Percentiles rank a stretch among this genome's conserved stretches.
Conservation (phyloP, 78 protist genomes). For the Dictyostelium brefeldianum region DNA sequence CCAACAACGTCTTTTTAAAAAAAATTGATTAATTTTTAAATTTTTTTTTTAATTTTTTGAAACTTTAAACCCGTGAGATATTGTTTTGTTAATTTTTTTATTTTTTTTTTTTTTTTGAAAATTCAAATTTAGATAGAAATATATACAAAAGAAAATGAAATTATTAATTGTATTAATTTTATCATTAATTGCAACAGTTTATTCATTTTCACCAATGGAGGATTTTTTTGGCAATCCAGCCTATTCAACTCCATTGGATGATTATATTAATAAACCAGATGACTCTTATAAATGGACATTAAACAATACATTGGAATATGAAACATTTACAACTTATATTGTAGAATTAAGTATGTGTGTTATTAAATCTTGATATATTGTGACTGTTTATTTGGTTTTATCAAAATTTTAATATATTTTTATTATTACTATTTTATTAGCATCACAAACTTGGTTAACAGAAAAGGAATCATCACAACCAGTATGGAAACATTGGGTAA, state of each 20-base stretch:
- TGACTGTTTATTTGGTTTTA: too few relatives aligned
- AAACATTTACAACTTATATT: conserved; percentile 34
- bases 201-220: conserved; percentile 58
- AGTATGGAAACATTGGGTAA: conserved; percentile 84
- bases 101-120: background rate
- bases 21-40: too few relatives aligned
- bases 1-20: too few relatives aligned
- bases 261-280: conserved; percentile 73
- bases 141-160: conserved; percentile 6
- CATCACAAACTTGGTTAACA: conserved; percentile 84
- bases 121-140: background rate
- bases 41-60: background rate
- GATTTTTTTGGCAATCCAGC: conserved; percentile 47
- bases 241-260: conserved; percentile 73
- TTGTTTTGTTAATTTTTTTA: background rate
- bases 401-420: background rate
- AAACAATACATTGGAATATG: conserved; percentile 36
- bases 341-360: conserved; percentile 69
- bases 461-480: conserved; percentile 44
- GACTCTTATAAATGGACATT: conserved; percentile 71
- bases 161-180: conserved; percentile 2
- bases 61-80: background rate
- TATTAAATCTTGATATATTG: too few relatives aligned
- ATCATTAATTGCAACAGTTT: background rate
- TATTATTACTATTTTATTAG: conserved; percentile 4